Evolutionary conservation across 148 eudicot species (phyloP), one percentile per base, ranked within the genome.

Genomic region (Agrostemma githago): DNA sequence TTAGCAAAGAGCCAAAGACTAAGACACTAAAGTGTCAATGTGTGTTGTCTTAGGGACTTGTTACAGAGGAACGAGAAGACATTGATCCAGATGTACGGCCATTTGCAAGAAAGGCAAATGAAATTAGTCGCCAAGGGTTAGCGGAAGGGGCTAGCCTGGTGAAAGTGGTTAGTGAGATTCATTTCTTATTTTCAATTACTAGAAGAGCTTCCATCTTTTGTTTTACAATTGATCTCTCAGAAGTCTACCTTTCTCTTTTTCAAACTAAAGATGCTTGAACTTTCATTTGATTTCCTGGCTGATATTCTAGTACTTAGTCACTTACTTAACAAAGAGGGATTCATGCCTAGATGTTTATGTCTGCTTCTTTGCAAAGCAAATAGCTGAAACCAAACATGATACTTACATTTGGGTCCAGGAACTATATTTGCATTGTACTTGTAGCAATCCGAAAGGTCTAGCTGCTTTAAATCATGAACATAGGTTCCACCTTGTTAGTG

Each of bases 51-150:
- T 74, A 94, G 98, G 98, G 98, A 43, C 74, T 94, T 76, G 79
- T 94, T 66, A 94, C 98, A n/a, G 98, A 94, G 75, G 93, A 84
- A 15, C 98, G 98, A 64, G 86, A 84, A 62, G 82, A 85, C 66
- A 85, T 89, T 78, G 97, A 92, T 72, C 92, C 89, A 11, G 97
- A 94, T 71, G 98, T 96, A 53, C 82, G 79, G 2, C 90, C 98
- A 21, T 94, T 94, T 92, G 98, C 96, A 41, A 88, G 98, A 77
- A 88, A 83, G 83, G 62, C 83, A 39, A 94, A 88, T 69, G 98
- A 91, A 85, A 76, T 76, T 66, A 89, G 82, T 62, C 98, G 98
- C 60, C 96, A 91, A 84, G 97, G 98, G 46, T 81, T 94, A 67
- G 83, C 66, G 62, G 98, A 94, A 92, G 98, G 98, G 60, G 87